Conservation (phyloP, 306 rosid genomes). For the Oxytropis ochrocephala region DNA sequence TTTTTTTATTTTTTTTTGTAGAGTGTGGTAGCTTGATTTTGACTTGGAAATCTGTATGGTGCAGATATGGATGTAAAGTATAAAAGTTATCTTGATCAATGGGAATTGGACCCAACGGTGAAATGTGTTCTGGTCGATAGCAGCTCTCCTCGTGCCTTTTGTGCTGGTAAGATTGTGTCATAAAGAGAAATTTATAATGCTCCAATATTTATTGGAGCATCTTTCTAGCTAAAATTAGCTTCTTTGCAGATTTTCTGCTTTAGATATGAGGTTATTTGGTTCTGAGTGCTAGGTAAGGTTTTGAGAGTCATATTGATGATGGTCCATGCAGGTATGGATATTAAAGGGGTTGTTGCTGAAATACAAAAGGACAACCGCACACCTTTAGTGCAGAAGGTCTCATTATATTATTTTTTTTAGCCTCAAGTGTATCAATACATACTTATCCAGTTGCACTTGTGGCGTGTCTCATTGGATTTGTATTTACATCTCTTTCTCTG, state of each 20-base stretch:
- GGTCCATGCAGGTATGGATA: conserved; percentile 98
- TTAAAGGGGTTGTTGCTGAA: conserved; percentile 99
- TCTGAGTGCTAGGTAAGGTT: conserved; percentile 41
- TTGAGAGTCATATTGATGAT: conserved; percentile 59
- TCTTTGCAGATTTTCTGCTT: conserved; percentile 21
- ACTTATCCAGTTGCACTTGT: conserved; percentile 23
- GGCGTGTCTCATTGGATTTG: conserved; percentile 24
- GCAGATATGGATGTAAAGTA: conserved; percentile 93
- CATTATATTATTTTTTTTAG: conserved; percentile 34
- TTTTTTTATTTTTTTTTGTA: background rate
- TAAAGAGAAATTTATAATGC: background rate
- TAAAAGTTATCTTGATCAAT: conserved; percentile 77
- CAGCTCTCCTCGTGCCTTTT: conserved; percentile 89
- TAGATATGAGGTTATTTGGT: conserved; percentile 29
- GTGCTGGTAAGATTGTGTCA: conserved; percentile 60
- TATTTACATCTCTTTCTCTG: conserved; percentile 20
- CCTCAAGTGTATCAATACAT: conserved; percentile 15
- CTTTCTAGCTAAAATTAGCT: conserved; percentile 16
- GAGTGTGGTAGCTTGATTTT: conserved; percentile 2
- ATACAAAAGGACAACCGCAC: conserved; percentile 89
- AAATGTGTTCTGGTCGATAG: conserved; percentile 85
- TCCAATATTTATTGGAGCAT: background rate
- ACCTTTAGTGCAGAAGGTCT: conserved; percentile 93
- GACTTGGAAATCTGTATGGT: background rate
- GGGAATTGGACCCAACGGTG: conserved; percentile 83